A percentile compares a stretch with the other conserved stretches of the same genome.
phyloP scores from a whole-genome alignment of 805 yeast genomes.

The Hanseniaspora nectarophila region DNA sequence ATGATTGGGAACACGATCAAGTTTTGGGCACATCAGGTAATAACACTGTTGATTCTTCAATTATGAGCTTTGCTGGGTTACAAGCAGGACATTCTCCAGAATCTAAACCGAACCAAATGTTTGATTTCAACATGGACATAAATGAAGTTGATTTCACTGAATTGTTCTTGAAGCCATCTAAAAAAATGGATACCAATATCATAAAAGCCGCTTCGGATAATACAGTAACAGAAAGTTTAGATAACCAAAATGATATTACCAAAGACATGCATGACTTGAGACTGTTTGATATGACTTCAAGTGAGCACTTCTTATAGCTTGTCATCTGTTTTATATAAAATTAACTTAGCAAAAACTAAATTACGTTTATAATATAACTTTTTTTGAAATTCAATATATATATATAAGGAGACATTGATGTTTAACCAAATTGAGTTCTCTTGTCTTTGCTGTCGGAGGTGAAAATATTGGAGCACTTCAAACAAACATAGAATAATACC shows the following conservation, averaged over 20 bases:
- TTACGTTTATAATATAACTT: too few relatives aligned
- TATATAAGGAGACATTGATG: too few relatives aligned
- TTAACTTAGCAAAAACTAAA: too few relatives aligned
- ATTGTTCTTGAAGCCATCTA: conserved; percentile 23
- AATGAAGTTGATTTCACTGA: conserved; percentile 30
- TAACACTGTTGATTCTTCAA: neutral
- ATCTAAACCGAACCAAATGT: neutral
- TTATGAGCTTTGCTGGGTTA: neutral
- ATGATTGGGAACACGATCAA: neutral
- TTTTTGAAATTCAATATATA: too few relatives aligned
- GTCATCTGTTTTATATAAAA: neutral
- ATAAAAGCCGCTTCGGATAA: neutral
- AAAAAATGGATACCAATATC: conserved; percentile 12
- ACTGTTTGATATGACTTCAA: neutral
- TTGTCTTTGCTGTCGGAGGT: conserved; percentile 31
- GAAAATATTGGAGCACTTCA: conserved; percentile 65
- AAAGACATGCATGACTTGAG: conserved; percentile 1
- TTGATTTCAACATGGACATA: conserved; percentile 2
- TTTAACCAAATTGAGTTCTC: conserved; percentile 26
- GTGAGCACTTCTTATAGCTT: neutral
- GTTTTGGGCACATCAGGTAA: neutral
- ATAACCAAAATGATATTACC: neutral
- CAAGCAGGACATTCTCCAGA: neutral
- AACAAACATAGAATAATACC: conserved; percentile 87
- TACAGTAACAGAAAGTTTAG: neutral